phyloP scores from a whole-genome alignment of 2,329 filamentous ascomycete genomes.

The Hymenoscyphus occultus region DNA sequence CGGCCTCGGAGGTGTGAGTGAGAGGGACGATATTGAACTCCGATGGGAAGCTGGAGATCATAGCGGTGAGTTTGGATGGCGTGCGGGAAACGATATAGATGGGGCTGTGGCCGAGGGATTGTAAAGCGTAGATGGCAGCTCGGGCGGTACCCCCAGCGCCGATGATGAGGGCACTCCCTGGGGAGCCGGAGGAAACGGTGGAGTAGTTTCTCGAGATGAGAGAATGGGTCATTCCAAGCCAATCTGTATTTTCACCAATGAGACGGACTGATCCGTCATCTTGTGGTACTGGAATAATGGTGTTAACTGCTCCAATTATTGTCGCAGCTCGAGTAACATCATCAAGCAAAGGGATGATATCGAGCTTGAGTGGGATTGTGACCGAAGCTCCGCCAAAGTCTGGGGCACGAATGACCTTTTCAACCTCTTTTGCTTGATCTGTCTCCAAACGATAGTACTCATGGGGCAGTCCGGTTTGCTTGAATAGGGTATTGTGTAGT shows the following conservation, averaged over 20 bases:
- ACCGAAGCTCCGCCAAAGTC: slow-evolving; percentile 92
- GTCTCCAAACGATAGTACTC: slow-evolving; percentile 77
- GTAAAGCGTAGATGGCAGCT: slow-evolving; percentile 84
- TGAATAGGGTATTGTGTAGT: slow-evolving; percentile 85
- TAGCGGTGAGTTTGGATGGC: slow-evolving; percentile 60
- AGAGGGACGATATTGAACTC: slow-evolving; percentile 70
- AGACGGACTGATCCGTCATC: slow-evolving; percentile 48
- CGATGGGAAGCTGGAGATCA: slow-evolving; percentile 70
- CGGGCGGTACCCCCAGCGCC: slow-evolving; percentile 90
- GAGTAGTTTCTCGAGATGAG: slow-evolving; percentile 43
- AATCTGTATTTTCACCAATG: slow-evolving; percentile 91
- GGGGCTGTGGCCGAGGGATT: slow-evolving; percentile 77
- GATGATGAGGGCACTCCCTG: slow-evolving; percentile 70
- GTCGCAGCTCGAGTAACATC: slow-evolving; percentile 74
- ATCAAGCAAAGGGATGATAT: slow-evolving; percentile 79
- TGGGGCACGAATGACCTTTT: slow-evolving; percentile 61
- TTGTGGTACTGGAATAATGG: slow-evolving; percentile 64
- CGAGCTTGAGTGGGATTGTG: slow-evolving; percentile 91
- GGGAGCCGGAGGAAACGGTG: slow-evolving; percentile 26
- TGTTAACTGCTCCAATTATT: slow-evolving; percentile 91
- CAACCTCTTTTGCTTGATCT: slow-evolving; percentile 57
- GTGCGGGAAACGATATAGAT: slow-evolving; percentile 86
- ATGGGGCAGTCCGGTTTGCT: slow-evolving; percentile 75
- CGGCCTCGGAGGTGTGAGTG: slow-evolving; percentile 48
- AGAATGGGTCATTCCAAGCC: slow-evolving; percentile 83